Percentiles rank a stretch among this genome's conserved stretches.
phyloP scores from a whole-genome alignment of 2,329 filamentous ascomycete species.

The Beauveria varroae region DNA sequence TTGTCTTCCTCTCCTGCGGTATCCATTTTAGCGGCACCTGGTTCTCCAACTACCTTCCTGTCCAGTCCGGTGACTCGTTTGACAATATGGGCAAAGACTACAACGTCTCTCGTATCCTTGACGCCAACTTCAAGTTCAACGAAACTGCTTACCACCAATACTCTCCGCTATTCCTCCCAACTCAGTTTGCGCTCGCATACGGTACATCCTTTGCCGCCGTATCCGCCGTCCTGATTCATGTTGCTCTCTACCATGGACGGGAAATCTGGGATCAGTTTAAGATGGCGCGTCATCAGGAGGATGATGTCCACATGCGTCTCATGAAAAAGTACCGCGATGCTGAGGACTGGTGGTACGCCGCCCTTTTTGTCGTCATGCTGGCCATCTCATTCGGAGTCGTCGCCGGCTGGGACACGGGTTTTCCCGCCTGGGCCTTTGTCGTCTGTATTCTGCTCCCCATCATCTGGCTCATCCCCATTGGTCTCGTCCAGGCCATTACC shows the following conservation, averaged over 20 bases:
- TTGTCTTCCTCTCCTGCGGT: slow-evolving; percentile 48
- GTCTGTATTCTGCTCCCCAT: slow-evolving; percentile 50
- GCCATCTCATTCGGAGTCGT: slow-evolving; percentile 47
- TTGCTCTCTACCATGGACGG: slow-evolving; percentile 46
- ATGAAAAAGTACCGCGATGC: slow-evolving; percentile 56
- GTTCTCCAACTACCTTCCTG: slow-evolving; percentile 53
- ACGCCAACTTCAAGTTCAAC: slow-evolving; percentile 48
- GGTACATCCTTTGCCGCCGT: slow-evolving; percentile 62
- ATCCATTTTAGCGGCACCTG: slow-evolving; percentile 51
- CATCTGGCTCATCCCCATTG: slow-evolving; percentile 53
- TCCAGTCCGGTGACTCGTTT: slow-evolving; percentile 53
- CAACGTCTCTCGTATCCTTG: slow-evolving; percentile 54
- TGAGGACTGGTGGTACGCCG: slow-evolving; percentile 52
- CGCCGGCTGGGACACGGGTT: slow-evolving; percentile 47
- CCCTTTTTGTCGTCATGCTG: slow-evolving; percentile 45
- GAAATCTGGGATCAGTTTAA: slow-evolving; percentile 49
- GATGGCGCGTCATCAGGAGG: slow-evolving; percentile 47
- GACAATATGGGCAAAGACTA: slow-evolving; percentile 57
- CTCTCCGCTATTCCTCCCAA: slow-evolving; percentile 57
- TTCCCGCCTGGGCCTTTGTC: slow-evolving; percentile 51
- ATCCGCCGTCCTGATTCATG: slow-evolving; percentile 51
- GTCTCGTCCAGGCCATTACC: slow-evolving; percentile 54
- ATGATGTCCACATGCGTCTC: slow-evolving; percentile 51
- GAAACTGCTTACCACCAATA: slow-evolving; percentile 54
- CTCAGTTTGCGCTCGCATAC: slow-evolving; percentile 53